A percentile compares a stretch with the other conserved stretches of the same genome.
Evolutionary conservation across 225 moss, liverwort and hornwort genomes (phyloP).

Genomic region (Pleurozium schreberi): DNA sequence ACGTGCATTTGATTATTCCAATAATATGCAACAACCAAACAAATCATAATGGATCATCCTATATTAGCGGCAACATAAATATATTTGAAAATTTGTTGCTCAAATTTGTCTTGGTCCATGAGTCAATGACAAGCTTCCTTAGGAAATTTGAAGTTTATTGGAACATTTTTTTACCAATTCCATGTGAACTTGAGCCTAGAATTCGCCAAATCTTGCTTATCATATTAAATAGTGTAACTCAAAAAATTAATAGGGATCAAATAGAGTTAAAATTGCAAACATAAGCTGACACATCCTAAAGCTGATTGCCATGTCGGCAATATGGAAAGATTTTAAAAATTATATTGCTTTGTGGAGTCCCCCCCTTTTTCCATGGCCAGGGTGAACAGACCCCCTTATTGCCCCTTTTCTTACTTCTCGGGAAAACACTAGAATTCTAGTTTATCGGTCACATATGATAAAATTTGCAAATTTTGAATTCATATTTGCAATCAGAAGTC

Average conservation of each 20-base stretch:
- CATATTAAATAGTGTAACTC: fast-evolving
- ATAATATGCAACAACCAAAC: neutral
- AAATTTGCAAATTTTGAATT: no score
- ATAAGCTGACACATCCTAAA: no score
- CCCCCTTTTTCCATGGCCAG: no score
- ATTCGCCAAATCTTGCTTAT: neutral
- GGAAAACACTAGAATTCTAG: no score
- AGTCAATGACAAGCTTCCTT: neutral
- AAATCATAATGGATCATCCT: neutral
- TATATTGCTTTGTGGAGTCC: neutral
- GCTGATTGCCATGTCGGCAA: fast-evolving
- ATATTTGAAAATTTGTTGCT: neutral
- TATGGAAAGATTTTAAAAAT: neutral
- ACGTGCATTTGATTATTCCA: neutral
- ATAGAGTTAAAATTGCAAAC: no score
- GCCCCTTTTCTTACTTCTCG: no score
- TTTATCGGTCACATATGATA: no score
- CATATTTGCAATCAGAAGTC: no score
- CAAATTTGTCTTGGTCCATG: fast-evolving
- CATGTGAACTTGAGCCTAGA: fast-evolving
- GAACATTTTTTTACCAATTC: fast-evolving
- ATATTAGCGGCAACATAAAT: neutral
- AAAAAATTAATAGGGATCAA: neutral
- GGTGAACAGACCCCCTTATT: no score
- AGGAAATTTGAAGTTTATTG: no score